phyloP scores from a whole-genome alignment of 306 rosid species.

The Glycyrrhiza uralensis region DNA sequence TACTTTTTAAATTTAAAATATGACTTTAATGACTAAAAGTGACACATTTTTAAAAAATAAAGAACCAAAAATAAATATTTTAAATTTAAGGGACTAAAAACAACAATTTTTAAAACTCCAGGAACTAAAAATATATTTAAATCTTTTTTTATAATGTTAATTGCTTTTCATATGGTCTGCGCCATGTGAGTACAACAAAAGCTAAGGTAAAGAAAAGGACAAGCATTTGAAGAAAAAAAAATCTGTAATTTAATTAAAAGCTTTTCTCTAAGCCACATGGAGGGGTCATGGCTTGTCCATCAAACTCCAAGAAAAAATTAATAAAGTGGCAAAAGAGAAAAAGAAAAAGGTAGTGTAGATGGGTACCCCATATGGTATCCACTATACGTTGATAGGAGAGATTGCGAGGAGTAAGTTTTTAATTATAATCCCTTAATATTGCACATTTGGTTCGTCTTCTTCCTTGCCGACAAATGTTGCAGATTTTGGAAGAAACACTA shows the following conservation, averaged over 20 bases:
- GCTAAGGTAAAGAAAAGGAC: constrained; percentile 56
- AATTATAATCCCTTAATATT: constrained; percentile 13
- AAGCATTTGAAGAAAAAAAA: constrained; percentile 38
- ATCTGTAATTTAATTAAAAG: constrained; percentile 36
- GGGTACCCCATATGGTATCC: constrained; percentile 49
- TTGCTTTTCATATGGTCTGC: constrained; percentile 29
- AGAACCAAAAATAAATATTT: too few species aligned
- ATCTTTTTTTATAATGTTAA: constrained; percentile 11
- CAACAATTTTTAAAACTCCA: too few species aligned
- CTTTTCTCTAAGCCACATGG: constrained; percentile 62
- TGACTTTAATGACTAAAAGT: too few species aligned
- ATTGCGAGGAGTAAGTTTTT: constrained; percentile 5
- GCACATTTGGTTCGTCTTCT: constrained; percentile 34
- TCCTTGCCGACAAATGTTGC: constrained; percentile 38
- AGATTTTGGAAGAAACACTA: constrained; percentile 10
- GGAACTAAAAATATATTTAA: too few species aligned
- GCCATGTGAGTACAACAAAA: constrained; percentile 62
- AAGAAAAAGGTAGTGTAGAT: constrained; percentile 33
- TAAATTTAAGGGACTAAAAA: too few species aligned
- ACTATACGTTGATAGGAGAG: constrained; percentile 26
- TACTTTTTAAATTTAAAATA: too few species aligned
- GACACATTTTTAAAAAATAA: too few species aligned
- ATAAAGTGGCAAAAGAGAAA: constrained; percentile 37
- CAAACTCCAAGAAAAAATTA: constrained; percentile 49
- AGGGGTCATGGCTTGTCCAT: constrained; percentile 72